phyloP scores from a whole-genome alignment of 108 stramenopile genomes.

The Mediolabrus comicus region DNA sequence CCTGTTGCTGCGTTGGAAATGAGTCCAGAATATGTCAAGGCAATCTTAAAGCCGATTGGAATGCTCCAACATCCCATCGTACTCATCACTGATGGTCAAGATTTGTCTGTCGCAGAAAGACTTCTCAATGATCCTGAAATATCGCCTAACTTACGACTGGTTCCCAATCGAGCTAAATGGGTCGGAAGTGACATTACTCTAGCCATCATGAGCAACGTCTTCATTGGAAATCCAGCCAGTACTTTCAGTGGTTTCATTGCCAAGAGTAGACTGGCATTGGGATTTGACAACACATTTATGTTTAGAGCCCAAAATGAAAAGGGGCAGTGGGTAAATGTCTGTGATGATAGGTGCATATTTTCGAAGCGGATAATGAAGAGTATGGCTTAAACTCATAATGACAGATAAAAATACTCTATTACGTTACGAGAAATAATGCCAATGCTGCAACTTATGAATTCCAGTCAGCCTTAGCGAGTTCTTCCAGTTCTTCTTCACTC shows the following conservation, averaged over 20 bases:
- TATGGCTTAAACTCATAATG: background rate
- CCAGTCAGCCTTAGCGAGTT: no score
- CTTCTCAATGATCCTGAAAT: conserved; percentile 32
- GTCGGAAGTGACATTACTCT: conserved; percentile 38
- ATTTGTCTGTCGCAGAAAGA: conserved; percentile 16
- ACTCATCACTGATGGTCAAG: conserved; percentile 32
- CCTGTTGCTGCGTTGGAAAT: conserved; percentile 41
- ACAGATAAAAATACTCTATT: background rate
- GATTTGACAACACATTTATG: background rate
- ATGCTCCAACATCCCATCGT: conserved; percentile 34
- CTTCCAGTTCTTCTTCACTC: background rate
- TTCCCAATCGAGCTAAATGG: conserved; percentile 30
- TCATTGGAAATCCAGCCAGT: conserved; percentile 42
- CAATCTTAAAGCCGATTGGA: conserved; percentile 32
- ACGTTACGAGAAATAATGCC: background rate
- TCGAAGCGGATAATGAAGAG: background rate
- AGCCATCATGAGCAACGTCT: conserved; percentile 20
- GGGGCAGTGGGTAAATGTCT: conserved; percentile 26
- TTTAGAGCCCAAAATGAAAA: background rate
- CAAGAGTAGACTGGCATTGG: conserved; percentile 11
- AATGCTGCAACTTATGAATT: background rate
- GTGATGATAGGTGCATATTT: conserved; percentile 16
- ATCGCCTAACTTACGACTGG: conserved; percentile 18
- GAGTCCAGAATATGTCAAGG: conserved; percentile 40
- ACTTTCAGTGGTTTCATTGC: conserved; percentile 42